phyloP scores from a whole-genome alignment of 768 basidiomycete genomes.

The Lentinula guzmanii region DNA sequence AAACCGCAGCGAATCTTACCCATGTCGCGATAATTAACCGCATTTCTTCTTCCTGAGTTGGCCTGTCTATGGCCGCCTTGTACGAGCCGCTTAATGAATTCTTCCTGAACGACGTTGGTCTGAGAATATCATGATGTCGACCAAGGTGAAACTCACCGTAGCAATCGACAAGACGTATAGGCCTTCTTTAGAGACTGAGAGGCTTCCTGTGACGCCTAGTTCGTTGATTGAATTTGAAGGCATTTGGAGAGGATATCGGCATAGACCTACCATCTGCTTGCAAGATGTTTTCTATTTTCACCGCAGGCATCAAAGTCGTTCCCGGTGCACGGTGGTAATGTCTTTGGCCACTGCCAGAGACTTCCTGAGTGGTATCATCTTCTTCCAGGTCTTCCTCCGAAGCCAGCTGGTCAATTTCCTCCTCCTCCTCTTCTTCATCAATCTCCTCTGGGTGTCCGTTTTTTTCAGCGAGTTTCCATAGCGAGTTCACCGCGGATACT shows the following conservation, averaged over 20 bases:
- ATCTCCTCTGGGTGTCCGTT: not conserved
- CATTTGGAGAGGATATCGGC: not conserved
- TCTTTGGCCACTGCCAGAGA: slow-evolving; percentile 17
- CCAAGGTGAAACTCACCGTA: slow-evolving; percentile 41
- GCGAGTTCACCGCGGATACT: not conserved
- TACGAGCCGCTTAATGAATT: slow-evolving; percentile 74
- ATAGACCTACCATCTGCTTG: slow-evolving; percentile 62
- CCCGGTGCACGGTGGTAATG: slow-evolving; percentile 43
- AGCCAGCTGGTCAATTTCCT: slow-evolving; percentile 61
- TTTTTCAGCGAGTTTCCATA: not conserved
- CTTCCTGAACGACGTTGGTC: slow-evolving; percentile 49
- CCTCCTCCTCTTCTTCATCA: slow-evolving; percentile 13
- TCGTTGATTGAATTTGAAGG: slow-evolving; percentile 5
- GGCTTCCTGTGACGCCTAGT: slow-evolving; percentile 42
- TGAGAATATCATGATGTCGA: slow-evolving; percentile 11
- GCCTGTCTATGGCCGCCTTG: slow-evolving; percentile 68
- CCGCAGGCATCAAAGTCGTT: slow-evolving; percentile 59
- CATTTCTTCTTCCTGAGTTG: slow-evolving; percentile 47
- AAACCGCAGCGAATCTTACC: slow-evolving; percentile 37
- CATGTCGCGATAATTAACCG: slow-evolving; percentile 68
- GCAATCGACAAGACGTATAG: slow-evolving; percentile 70
- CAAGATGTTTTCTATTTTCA: slow-evolving; percentile 69
- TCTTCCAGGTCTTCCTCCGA: slow-evolving; percentile 43
- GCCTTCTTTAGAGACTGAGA: slow-evolving; percentile 72
- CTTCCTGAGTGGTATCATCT: slow-evolving; percentile 12